Evolutionary conservation across 345 rosid species (phyloP), one percentile per base, ranked within the genome.

Genomic region (Eucalyptus urophylla): DNA sequence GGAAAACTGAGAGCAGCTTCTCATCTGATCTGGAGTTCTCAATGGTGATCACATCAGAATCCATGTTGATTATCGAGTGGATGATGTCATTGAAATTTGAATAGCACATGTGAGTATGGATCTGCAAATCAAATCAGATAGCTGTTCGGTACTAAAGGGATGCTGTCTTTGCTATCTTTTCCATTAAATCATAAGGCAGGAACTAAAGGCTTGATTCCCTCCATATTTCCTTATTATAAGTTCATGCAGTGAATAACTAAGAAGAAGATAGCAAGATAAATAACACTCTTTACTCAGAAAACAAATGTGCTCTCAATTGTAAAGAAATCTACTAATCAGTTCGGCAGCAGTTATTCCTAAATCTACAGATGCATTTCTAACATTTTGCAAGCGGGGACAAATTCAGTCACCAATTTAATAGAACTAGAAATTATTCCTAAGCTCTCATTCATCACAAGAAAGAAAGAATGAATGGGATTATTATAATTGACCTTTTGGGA

Each of bases 61-160:
- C 99, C 99, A 97, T 97, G 94, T 97, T 93, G 40, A 97, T 97
- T 86, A 97, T 97, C 3, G 99, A 97, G 94, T 97, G 99, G 89
- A 97, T 97, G 86, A 97, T 97, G 90, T 97, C 99, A 85, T 97
- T 97, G 96, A 97, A 97, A 95, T 97, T 92, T 89, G 99, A 97
- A 94, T 97, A 97, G 91, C 99, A 97, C 99, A 97, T 97, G 96
- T 97, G 99, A 49, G 99, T 97, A 93, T 97, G 99, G 90, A 97
- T 97, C 99, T 97, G 92, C 5, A 45, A n/a, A 15, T 56, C 47
- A 76, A 11, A 76, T 40, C 47, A 40, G 85, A 24, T 76, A 40
- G 85, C 85, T 7, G 1, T 40, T 76, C 85, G 2, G 85, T 21
- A 76, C 9, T 21, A 7, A 76, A 76, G 16, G 47, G 85, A 76